These are phyloP conservation scores for Xerocomellus chrysenteron DNA, from an alignment of 768 basidiomycete species.

Conservation along the genomic window DNA sequence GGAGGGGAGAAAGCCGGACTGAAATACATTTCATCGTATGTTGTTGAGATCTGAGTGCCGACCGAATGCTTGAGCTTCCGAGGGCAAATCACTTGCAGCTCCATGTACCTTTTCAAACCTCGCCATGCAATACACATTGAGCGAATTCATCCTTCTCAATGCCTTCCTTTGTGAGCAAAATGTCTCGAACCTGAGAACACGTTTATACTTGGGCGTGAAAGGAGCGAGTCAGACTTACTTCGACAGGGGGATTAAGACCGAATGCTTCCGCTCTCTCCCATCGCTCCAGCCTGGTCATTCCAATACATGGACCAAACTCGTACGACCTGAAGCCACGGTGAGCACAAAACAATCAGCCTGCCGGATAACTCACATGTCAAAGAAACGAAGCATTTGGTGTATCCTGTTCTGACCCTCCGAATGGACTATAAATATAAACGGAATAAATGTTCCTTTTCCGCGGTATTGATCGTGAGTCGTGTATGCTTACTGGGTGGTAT, in stretches of 20 bases:
- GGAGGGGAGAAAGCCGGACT: too few species aligned
- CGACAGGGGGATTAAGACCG: constrained; percentile 75
- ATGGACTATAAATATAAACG: constrained; percentile 51
- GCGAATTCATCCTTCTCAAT: constrained; percentile 49
- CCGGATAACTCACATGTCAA: constrained; percentile 58
- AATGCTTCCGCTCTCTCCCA: constrained; percentile 83
- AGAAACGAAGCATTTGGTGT: constrained; percentile 73
- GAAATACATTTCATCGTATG: not conserved
- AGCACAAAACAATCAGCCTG: not conserved
- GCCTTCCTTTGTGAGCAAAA: constrained; percentile 67
- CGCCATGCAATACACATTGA: constrained; percentile 59
- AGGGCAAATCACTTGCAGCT: not conserved
- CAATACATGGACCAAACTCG: constrained; percentile 79
- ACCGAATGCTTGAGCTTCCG: not conserved
- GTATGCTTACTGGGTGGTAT: constrained; percentile 55
- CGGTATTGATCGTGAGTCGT: not conserved
- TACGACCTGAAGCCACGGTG: constrained; percentile 50
- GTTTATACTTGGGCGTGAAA: not conserved
- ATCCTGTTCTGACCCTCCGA: constrained; percentile 57
- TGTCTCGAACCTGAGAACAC: constrained; percentile 64
- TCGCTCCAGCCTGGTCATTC: constrained; percentile 77
- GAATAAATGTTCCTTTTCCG: not conserved
- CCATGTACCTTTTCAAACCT: constrained; percentile 25
- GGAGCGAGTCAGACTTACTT: constrained; percentile 45
- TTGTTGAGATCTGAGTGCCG: not conserved